Conservation (phyloP, 257 asterid species). For the Striga asiatica region DNA sequence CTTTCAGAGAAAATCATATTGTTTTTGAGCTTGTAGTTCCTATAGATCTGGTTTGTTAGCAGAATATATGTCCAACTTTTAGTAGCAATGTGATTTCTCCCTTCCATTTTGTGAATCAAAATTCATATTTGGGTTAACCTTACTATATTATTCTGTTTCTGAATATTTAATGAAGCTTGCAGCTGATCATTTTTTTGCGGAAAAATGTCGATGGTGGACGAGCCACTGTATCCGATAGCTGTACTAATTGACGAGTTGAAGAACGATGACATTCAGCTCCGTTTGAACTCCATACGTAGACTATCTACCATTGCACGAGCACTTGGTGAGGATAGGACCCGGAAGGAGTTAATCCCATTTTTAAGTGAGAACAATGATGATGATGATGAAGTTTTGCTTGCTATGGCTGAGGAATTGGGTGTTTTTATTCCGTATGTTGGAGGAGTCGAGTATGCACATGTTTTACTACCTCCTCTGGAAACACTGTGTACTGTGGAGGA, state of each 20-base stretch:
- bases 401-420: conserved; percentile 45
- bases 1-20: too few relatives aligned
- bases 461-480: conserved; percentile 45
- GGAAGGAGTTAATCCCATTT: conserved; percentile 66
- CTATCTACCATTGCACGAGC: conserved; percentile 67
- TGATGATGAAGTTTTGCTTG: conserved; percentile 47
- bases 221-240: conserved; percentile 58
- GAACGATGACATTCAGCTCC: conserved; percentile 55
- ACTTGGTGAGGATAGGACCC: conserved; percentile 64
- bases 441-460: conserved; percentile 41
- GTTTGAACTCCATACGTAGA: conserved; percentile 52
- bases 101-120: too few relatives aligned
- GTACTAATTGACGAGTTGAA: conserved; percentile 63
- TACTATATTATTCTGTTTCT: background rate
- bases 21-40: too few relatives aligned
- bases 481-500: conserved; percentile 43
- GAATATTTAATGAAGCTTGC: conserved; percentile 6
- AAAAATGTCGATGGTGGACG: conserved; percentile 16
- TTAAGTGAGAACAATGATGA: conserved; percentile 49
- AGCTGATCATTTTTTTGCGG: conserved; percentile 6
- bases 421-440: conserved; percentile 55
- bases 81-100: too few relatives aligned
- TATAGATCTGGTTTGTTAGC: too few relatives aligned
- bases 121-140: too few relatives aligned
- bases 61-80: background rate